phyloP scores from a whole-genome alignment of 2,329 filamentous ascomycete species.

The Ceratocystis alfenasii region DNA sequence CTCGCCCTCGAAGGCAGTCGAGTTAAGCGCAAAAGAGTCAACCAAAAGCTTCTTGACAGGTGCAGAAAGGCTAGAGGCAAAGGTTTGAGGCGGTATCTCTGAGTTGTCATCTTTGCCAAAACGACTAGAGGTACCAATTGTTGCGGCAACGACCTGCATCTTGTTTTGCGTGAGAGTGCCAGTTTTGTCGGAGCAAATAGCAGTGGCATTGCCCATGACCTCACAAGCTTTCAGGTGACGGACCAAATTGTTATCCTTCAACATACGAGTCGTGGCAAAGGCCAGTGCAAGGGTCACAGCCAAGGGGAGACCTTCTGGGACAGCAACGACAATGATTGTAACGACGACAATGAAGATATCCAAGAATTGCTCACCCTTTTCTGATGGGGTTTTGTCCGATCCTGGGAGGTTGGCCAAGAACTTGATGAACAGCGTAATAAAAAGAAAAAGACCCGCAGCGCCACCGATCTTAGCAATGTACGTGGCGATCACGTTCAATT shows the following conservation, averaged over 20 bases:
- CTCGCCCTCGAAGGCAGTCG: constrained; percentile 65
- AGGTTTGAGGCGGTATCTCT: constrained; percentile 36
- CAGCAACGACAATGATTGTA: constrained; percentile 68
- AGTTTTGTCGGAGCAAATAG: constrained; percentile 57
- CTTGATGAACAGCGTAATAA: constrained; percentile 74
- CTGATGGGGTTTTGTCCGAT: constrained; percentile 43
- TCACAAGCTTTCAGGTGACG: constrained; percentile 66
- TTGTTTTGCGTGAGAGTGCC: constrained; percentile 57
- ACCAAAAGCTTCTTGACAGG: constrained; percentile 43
- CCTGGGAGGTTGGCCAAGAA: constrained; percentile 59
- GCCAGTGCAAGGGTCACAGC: constrained; percentile 67
- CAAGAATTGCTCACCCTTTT: constrained; percentile 68
- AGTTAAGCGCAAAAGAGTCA: constrained; percentile 53
- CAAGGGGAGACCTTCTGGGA: constrained; percentile 64
- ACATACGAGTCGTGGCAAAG: constrained; percentile 65
- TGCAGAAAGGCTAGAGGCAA: constrained; percentile 35
- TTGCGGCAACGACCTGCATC: constrained; percentile 54
- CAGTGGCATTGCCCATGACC: constrained; percentile 69
- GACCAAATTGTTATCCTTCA: constrained; percentile 66
- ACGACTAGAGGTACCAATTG: constrained; percentile 42
- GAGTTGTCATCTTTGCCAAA: constrained; percentile 37
- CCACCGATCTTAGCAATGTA: constrained; percentile 70
- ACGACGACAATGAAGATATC: constrained; percentile 68
- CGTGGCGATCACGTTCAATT: constrained; percentile 61
- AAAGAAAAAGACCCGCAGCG: constrained; percentile 64